Base-by-base conservation (phyloP, 495 filamentous ascomycete genomes). In the Penicillium subrubescens region DNA sequence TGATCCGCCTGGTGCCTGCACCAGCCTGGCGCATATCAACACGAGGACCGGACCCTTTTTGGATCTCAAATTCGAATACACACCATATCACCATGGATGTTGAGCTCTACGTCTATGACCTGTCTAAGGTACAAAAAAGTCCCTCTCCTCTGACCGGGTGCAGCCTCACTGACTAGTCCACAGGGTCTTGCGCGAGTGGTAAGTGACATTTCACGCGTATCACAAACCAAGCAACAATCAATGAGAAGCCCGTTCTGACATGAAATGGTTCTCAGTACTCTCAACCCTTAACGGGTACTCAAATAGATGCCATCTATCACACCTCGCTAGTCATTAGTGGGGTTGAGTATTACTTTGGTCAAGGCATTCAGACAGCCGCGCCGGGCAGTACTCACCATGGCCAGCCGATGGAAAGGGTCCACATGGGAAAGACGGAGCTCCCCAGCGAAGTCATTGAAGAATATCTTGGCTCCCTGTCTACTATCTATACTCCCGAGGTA, bases 71-170 rank as follows among this genome's bases (percentile, higher is more conserved):
- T 25, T 35, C 17, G 10, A 25, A 60, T 55, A 35, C 23, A 41
- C 14, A 19, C 15, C 21, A 43, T 54, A 17, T 60, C 46, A 69
- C 35, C 31, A 97, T 97, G 93, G 91, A 96, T 63, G 91, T 97
- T 41, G 83, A 94, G 71, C 85, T 97, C 52, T 94, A 97, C 62
- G 88, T 97, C 58, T 99, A 99, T 68, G 95, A 99, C 81, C 85
- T 99, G 41, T 97, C 95, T 17, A 83, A 88, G 73, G 93, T 87
- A 63, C n/a, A n/a, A n/a, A 63, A 59, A 59, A n/a, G 21, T 10
- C 21, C 41, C 23, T 25, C 21, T 8, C 50, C 25, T 57, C 41
- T 61, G 23, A 54, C 19, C 29, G 5, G 6, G 14, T n/a, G 19
- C 21, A 54, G 27, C 11, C 39, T 41, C 50, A 44, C 69, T 75